A percentile compares a stretch with the other conserved stretches of the same genome.
phyloP scores from a whole-genome alignment of 108 stramenopile genomes.

The Thalassiosira profunda region DNA sequence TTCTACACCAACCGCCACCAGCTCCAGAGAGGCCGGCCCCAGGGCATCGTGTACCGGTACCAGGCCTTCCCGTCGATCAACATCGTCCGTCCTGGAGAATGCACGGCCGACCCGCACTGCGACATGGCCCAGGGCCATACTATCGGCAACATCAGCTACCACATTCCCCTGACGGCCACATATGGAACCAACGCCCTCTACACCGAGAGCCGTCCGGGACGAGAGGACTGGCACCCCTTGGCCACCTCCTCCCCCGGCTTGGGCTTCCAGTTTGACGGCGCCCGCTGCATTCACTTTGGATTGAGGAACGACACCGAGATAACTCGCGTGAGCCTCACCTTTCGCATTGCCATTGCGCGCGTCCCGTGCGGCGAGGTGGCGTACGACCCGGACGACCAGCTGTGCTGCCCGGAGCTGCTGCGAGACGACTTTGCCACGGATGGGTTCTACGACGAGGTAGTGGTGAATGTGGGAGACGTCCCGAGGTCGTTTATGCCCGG shows the following conservation, averaged over 20 bases:
- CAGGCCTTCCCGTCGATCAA: conserved; percentile 80
- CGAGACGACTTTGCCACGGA: conserved; percentile 55
- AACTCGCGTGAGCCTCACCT: conserved; percentile 76
- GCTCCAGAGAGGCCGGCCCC: conserved; percentile 33
- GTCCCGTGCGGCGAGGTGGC: conserved; percentile 10
- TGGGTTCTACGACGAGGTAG: conserved; percentile 75
- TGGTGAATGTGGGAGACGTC: conserved; percentile 54
- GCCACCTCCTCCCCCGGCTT: conserved; percentile 62
- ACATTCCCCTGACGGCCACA: conserved; percentile 70
- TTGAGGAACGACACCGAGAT: conserved; percentile 69
- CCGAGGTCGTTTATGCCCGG: conserved; percentile 37
- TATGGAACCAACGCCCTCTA: conserved; percentile 71
- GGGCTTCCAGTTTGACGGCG: conserved; percentile 77
- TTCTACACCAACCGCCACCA: conserved; percentile 53
- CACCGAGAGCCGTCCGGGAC: conserved; percentile 71
- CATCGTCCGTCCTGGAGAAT: conserved; percentile 66
- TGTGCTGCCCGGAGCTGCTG: conserved; percentile 49
- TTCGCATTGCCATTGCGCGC: conserved; percentile 65
- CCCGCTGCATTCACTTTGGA: conserved; percentile 71
- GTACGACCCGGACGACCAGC: conserved; percentile 49
- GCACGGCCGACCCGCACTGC: conserved; percentile 69
- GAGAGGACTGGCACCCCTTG: conserved; percentile 79
- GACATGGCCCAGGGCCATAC: conserved; percentile 65
- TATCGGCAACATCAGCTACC: conserved; percentile 70
- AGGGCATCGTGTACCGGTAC: conserved; percentile 61